Evolutionary conservation across 169 alveolate species (phyloP).

Genomic region (Cryptosporidium xiaoi): DNA sequence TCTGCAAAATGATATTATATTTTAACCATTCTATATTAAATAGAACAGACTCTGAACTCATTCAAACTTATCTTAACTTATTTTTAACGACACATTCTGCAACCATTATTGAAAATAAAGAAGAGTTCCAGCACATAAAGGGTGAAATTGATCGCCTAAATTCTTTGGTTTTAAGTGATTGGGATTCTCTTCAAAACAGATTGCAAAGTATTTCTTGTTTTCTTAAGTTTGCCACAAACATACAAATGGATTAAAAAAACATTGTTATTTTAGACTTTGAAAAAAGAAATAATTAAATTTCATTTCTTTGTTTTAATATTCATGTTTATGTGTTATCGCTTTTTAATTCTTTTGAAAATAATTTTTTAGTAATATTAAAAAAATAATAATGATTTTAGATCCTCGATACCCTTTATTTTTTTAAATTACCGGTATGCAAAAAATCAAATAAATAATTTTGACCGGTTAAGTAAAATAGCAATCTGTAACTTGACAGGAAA

Average conservation of each 20-base stretch:
- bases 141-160: conserved; percentile 5
- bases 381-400: neutral
- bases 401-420: no score
- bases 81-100: conserved; percentile 43
- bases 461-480: no score
- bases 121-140: neutral
- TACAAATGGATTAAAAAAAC: conserved; percentile 54
- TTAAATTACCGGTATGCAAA: no score
- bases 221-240: conserved; percentile 63
- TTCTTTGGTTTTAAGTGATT: conserved; percentile 10
- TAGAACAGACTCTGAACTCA: conserved; percentile 43
- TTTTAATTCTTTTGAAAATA: neutral
- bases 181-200: conserved; percentile 56
- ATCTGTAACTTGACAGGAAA: no score
- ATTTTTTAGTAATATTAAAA: neutral
- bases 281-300: neutral
- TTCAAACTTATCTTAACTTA: conserved; percentile 45
- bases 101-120: conserved; percentile 21
- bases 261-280: neutral
- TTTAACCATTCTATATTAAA: conserved; percentile 23
- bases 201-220: conserved; percentile 64
- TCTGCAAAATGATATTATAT: conserved; percentile 28
- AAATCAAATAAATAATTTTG: no score
- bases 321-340: neutral
- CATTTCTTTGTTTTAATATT: neutral